Evolutionary conservation across 2,329 filamentous ascomycete genomes (phyloP).

Genomic region (Talaromyces sp.): DNA sequence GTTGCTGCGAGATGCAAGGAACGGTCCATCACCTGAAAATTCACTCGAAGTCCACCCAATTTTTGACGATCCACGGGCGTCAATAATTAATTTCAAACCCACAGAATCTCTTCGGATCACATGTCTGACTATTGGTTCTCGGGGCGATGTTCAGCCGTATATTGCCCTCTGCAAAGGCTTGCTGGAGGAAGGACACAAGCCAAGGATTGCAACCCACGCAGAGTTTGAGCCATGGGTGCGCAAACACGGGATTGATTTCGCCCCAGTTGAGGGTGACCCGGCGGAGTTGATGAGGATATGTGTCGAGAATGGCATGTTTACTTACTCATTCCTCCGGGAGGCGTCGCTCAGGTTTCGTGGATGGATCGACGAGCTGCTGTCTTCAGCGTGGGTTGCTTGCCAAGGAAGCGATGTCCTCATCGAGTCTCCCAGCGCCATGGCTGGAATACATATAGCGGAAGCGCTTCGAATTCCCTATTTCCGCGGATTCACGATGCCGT

Average conservation of each 20-base stretch:
- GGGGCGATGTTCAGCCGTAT: conserved; percentile 95
- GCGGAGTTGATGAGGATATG: conserved; percentile 93
- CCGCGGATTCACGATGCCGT: conserved; percentile 96
- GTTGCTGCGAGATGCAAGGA: conserved; percentile 68
- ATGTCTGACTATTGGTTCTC: conserved; percentile 90
- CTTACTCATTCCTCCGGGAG: conserved; percentile 80
- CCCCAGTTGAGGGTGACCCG: conserved; percentile 81
- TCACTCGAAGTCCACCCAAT: conserved; percentile 59
- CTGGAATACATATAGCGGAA: conserved; percentile 94
- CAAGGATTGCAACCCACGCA: conserved; percentile 82
- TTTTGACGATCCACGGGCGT: conserved; percentile 84
- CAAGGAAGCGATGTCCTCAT: conserved; percentile 85
- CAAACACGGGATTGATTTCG: conserved; percentile 90
- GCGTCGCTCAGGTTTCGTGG: conserved; percentile 81
- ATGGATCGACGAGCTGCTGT: conserved; percentile 89
- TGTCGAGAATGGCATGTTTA: conserved; percentile 96
- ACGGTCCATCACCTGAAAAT: conserved; percentile 34
- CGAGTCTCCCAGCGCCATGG: conserved; percentile 95
- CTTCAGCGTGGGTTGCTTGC: conserved; percentile 75
- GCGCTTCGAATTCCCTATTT: conserved; percentile 91
- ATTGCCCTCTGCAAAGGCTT: conserved; percentile 92
- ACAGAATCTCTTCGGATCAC: conserved; percentile 72
- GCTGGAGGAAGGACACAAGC: conserved; percentile 76
- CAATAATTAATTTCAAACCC: conserved; percentile 87
- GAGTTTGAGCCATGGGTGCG: conserved; percentile 89